Percentiles rank a stretch among this genome's conserved stretches.
Conservation (phyloP, 2,329 filamentous ascomycete species). For the Alternaria sp. region DNA sequence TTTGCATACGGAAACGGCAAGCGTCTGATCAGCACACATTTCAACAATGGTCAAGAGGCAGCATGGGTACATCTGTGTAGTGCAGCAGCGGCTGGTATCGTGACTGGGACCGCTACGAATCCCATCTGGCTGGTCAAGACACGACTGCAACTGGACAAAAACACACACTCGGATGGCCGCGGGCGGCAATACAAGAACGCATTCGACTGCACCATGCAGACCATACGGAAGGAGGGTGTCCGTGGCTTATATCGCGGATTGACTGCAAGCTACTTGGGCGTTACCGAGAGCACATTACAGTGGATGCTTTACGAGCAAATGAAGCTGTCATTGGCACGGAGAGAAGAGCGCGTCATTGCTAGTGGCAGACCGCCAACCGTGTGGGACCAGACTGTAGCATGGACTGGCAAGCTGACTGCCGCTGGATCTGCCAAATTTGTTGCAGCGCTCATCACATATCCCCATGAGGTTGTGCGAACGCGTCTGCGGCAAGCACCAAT, state of each 20-base stretch:
- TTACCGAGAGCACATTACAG: conserved; percentile 87
- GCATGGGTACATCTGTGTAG: conserved; percentile 80
- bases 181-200: conserved; percentile 83
- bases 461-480: conserved; percentile 89
- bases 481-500: conserved; percentile 84
- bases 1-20: conserved; percentile 94
- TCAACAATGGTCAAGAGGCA: conserved; percentile 73
- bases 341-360: conserved; percentile 64
- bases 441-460: conserved; percentile 85
- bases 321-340: conserved; percentile 73
- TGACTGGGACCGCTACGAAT: conserved; percentile 90
- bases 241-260: conserved; percentile 86
- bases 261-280: conserved; percentile 89
- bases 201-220: conserved; percentile 84
- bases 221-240: conserved; percentile 79
- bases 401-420: conserved; percentile 78
- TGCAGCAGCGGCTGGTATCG: conserved; percentile 78
- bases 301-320: conserved; percentile 95
- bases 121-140: conserved; percentile 98
- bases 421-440: conserved; percentile 86
- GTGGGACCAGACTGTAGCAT: conserved; percentile 78
- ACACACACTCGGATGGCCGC: conserved; percentile 66
- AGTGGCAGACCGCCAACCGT: conserved; percentile 67
- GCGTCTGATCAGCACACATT: conserved; percentile 74
- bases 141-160: conserved; percentile 88